Evolutionary conservation across 331 rosid species (phyloP).

Genomic region (Cydonia oblonga): DNA sequence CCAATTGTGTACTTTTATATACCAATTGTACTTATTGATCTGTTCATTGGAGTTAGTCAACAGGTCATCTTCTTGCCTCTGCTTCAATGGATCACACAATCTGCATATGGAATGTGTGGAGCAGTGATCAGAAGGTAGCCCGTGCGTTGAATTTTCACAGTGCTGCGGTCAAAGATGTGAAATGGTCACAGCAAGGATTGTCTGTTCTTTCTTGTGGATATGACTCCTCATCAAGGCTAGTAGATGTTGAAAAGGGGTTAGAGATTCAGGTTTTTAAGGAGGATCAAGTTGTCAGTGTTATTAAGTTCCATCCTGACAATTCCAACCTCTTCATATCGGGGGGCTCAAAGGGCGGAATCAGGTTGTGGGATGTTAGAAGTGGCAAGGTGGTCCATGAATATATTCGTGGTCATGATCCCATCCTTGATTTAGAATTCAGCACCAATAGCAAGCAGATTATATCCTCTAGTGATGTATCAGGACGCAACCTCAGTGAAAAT

Average conservation of each 20-base stretch:
- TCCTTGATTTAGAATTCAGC: constrained; percentile 77
- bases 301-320: constrained; percentile 63
- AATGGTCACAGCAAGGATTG: constrained; percentile 61
- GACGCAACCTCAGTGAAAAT: constrained; percentile 62
- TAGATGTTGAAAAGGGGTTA: constrained; percentile 70
- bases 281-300: constrained; percentile 60
- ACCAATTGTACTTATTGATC: constrained; percentile 23
- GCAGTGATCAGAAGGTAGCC: constrained; percentile 59
- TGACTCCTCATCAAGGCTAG: constrained; percentile 62
- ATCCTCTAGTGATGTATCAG: constrained; percentile 67
- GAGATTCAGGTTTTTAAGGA: constrained; percentile 57
- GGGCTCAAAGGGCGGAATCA: constrained; percentile 63
- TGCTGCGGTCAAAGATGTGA: constrained; percentile 72
- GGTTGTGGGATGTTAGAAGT: constrained; percentile 68
- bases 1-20: neutral
- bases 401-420: constrained; percentile 53
- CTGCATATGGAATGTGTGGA: constrained; percentile 87
- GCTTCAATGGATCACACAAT: constrained; percentile 77
- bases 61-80: constrained; percentile 99
- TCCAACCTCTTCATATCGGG: constrained; percentile 65
- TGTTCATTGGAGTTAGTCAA: constrained; percentile 53
- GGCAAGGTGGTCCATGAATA: constrained; percentile 47
- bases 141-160: constrained; percentile 43
- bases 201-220: constrained; percentile 78
- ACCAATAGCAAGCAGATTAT: constrained; percentile 55